A percentile compares a stretch with the other conserved stretches of the same genome.
These are phyloP conservation scores for Solidago caesia DNA, from an alignment of 129 eudicot genomes.

Conservation along the genomic window DNA sequence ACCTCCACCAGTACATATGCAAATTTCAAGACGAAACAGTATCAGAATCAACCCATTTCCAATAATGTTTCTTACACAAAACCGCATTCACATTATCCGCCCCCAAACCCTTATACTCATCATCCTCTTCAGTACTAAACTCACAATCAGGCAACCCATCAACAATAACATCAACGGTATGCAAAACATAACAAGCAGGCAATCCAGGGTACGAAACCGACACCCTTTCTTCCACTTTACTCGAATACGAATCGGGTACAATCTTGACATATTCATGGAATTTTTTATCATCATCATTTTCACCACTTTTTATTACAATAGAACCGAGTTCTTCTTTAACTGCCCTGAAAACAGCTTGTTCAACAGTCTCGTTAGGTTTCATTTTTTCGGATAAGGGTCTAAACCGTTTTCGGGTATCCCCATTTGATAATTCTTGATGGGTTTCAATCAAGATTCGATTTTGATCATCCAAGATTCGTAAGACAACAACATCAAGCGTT, in stretches of 20 bases:
- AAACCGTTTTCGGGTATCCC: constrained; percentile 47
- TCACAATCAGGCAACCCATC: constrained; percentile 78
- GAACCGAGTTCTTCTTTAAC: constrained; percentile 86
- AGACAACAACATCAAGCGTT: constrained; percentile 65
- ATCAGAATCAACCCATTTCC: constrained; percentile 86
- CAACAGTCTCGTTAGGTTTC: constrained; percentile 78
- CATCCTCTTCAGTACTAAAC: constrained; percentile 70
- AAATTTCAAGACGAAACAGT: constrained; percentile 24
- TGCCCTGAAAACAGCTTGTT: constrained; percentile 63
- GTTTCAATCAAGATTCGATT: constrained; percentile 60
- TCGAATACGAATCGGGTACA: constrained; percentile 54
- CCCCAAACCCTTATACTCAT: constrained; percentile 47
- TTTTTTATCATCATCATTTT: not conserved
- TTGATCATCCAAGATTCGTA: constrained; percentile 33
- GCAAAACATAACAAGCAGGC: constrained; percentile 88
- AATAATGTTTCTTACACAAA: constrained; percentile 70
- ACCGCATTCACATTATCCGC: constrained; percentile 51
- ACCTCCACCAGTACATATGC: constrained; percentile 25
- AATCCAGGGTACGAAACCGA: constrained; percentile 92
- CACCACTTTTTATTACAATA: constrained; percentile 7
- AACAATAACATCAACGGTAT: constrained; percentile 72
- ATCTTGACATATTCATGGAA: constrained; percentile 42
- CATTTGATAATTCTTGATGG: constrained; percentile 74
- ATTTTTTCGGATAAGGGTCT: constrained; percentile 87
- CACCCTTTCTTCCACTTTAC: constrained; percentile 68